phyloP scores from a whole-genome alignment of 225 moss, liverwort and hornwort genomes.

The Straminergon stramineum region DNA sequence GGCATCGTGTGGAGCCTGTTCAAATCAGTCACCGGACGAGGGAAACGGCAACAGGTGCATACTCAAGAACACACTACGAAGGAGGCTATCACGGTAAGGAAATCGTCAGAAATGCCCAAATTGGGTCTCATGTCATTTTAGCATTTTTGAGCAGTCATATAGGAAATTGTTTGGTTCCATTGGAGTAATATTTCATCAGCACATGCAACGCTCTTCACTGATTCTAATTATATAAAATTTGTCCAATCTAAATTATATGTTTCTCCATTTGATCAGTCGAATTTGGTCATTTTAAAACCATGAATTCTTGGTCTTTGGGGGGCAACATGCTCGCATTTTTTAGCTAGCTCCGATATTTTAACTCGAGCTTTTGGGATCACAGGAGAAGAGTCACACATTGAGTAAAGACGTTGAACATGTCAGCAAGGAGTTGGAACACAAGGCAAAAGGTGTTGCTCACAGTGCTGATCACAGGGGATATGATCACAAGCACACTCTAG shows the following conservation, averaged over 20 bases:
- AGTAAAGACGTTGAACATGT: slow-evolving; percentile 7
- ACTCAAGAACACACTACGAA: not conserved
- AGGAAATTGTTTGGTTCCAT: not conserved
- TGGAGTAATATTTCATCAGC: too few species aligned
- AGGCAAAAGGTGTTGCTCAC: slow-evolving; percentile 2
- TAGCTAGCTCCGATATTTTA: not conserved
- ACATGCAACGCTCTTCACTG: not conserved
- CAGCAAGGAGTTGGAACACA: slow-evolving; percentile 13
- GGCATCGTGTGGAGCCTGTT: slow-evolving; percentile 46
- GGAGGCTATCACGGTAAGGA: not conserved
- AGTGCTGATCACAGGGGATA: slow-evolving; percentile 7
- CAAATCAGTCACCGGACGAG: slow-evolving; percentile 23
- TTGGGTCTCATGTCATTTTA: not conserved
- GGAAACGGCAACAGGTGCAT: slow-evolving; percentile 9
- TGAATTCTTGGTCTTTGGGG: not conserved
- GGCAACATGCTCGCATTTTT: not conserved
- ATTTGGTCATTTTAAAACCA: not conserved
- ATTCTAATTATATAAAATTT: not conserved
- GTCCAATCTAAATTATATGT: not conserved
- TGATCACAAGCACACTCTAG: slow-evolving; percentile 8
- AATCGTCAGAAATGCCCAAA: not conserved
- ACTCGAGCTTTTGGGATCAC: not conserved
- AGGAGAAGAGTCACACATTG: slow-evolving; percentile 7
- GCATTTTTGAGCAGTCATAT: not conserved
- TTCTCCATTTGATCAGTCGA: not conserved